Evolutionary conservation across 2,329 filamentous ascomycete genomes (phyloP), one percentile per base, ranked within the genome.

Genomic region (Aureobasidium sp.): DNA sequence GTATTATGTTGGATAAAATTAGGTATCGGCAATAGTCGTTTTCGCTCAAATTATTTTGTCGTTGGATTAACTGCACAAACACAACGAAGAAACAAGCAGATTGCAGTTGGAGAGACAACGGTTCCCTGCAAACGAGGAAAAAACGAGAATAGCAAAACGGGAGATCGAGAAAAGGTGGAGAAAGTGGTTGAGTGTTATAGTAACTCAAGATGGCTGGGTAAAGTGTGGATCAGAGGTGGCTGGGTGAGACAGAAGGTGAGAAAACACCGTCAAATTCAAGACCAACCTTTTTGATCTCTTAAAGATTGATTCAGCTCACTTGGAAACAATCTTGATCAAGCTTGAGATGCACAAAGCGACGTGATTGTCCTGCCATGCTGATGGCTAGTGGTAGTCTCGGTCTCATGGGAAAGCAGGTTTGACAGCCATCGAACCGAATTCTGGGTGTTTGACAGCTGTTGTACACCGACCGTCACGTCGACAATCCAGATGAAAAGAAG

Each of bases 261-360:
- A n/a, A 5, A 34, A 35, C n/a, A 54, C 42, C 32, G 34, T 37
- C 24, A 37, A 30, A 42, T 49, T 40, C 42, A 38, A 41, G 35
- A 17, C 12, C 30, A 51, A 37, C 35, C 35, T 39, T 21, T 39
- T 39, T n/a, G 6, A 5, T 34, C n/a, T 12, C 32, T 35, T 8
- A 6, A 35, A 2, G 4, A 12, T 12, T 35, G 14, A 10, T n/a
- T 3, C 7, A 35, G 7, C n/a, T n/a, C 16, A n/a, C 16, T n/a
- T 12, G 14, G 6, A 8, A 8, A 6, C 8, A 35, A n/a, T 14
- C 32, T 2, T 6, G 12, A 17, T 35, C 10, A 14, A 35, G 16
- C n/a, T n/a, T n/a, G 19, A 6, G 19, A 4, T n/a, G 21, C 7
- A 39, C 16, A 3, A 7, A 39, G 11, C 8, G 8, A 7, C 21